These are phyloP conservation scores for Yarrowia sp. DNA, from an alignment of 805 yeast species.

Conservation along the genomic window DNA sequence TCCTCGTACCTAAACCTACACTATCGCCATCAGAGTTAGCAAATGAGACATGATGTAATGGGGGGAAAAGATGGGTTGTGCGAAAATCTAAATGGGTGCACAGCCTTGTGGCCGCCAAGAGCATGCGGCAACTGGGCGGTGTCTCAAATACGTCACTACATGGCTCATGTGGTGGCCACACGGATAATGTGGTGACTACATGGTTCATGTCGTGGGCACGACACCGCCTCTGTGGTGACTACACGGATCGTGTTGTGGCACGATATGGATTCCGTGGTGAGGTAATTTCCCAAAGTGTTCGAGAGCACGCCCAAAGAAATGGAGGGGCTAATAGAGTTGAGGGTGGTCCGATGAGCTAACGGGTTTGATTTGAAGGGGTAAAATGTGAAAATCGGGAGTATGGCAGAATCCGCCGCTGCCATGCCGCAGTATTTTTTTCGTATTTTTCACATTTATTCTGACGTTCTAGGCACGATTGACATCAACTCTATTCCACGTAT, in stretches of 20 bases:
- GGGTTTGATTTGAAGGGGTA: too few species aligned
- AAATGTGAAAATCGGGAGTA: too few species aligned
- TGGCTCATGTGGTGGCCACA: not conserved
- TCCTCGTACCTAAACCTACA: slow-evolving; percentile 19
- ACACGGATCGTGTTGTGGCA: not conserved
- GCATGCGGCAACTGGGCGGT: not conserved
- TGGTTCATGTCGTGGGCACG: not conserved
- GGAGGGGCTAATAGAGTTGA: not conserved
- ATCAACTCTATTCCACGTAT: too few species aligned
- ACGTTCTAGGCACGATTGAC: too few species aligned
- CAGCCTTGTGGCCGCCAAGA: slow-evolving; percentile 9
- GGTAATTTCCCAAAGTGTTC: not conserved
- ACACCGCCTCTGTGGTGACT: too few species aligned
- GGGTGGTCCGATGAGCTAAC: too few species aligned
- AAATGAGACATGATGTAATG: slow-evolving; percentile 17
- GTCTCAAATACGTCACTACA: not conserved
- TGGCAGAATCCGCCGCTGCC: too few species aligned
- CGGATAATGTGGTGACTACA: not conserved
- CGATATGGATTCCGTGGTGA: not conserved
- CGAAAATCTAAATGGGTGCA: not conserved
- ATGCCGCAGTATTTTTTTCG: too few species aligned
- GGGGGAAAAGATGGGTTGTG: not conserved
- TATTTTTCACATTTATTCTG: too few species aligned
- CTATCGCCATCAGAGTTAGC: not conserved
- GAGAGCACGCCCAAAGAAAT: too few species aligned